A percentile compares a stretch with the other conserved stretches of the same genome.
These are phyloP conservation scores for Trichoderma sp. DNA, from an alignment of 2,329 filamentous ascomycete genomes.

Conservation along the genomic window DNA sequence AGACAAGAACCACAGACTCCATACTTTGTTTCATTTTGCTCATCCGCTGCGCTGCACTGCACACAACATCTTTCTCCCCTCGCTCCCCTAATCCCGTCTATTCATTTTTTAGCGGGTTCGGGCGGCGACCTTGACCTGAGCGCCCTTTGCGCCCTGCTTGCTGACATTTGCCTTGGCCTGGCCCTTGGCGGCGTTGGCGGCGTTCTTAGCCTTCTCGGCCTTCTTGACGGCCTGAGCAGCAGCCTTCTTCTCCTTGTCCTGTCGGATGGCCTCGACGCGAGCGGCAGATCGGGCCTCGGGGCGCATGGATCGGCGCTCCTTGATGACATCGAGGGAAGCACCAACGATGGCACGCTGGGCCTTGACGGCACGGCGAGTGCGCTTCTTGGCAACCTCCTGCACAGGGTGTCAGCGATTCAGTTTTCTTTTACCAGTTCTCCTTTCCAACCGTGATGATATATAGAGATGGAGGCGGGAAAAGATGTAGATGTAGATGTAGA, in stretches of 20 bases:
- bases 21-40: slow-evolving; percentile 24
- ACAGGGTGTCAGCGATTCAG: slow-evolving; percentile 42
- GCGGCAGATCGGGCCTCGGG: slow-evolving; percentile 94
- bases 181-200: slow-evolving; percentile 72
- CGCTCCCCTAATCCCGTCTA: slow-evolving; percentile 4
- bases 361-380: slow-evolving; percentile 97
- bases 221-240: slow-evolving; percentile 90
- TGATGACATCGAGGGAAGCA: slow-evolving; percentile 99
- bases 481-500: not conserved
- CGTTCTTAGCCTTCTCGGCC: slow-evolving; percentile 97
- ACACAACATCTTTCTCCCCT: not conserved
- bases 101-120: slow-evolving; percentile 67
- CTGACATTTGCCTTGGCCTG: slow-evolving; percentile 78
- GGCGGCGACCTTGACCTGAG: slow-evolving; percentile 79
- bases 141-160: slow-evolving; percentile 97
- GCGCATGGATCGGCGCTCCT: slow-evolving; percentile 94
- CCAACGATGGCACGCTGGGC: slow-evolving; percentile 98
- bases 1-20: slow-evolving; percentile 47
- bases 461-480: not conserved
- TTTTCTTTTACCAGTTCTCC: not conserved
- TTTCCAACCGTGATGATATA: not conserved
- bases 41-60: not conserved
- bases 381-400: slow-evolving; percentile 99
- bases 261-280: slow-evolving; percentile 88
- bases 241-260: slow-evolving; percentile 98